phyloP scores from a whole-genome alignment of 2,329 filamentous ascomycete genomes.

The Trichoderma sp. region DNA sequence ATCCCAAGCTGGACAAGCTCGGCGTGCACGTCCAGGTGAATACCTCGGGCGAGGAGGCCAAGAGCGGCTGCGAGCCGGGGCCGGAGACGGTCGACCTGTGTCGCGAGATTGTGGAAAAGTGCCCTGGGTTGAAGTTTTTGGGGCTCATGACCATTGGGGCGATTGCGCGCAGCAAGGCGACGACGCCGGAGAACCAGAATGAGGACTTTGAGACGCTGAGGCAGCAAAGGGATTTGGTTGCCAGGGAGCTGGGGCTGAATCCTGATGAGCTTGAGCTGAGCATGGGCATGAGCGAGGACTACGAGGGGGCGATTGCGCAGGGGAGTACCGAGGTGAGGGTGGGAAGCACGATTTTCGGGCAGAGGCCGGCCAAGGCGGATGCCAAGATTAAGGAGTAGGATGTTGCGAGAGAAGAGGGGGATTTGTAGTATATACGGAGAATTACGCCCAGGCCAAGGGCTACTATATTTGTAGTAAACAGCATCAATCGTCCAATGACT shows the following conservation, averaged over 20 bases:
- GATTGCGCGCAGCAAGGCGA: slow-evolving; percentile 79
- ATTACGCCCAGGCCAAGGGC: not conserved
- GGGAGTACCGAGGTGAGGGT: slow-evolving; percentile 90
- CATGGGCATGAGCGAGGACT: slow-evolving; percentile 99
- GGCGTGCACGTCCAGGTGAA: slow-evolving; percentile 92
- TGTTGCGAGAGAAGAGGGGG: not conserved
- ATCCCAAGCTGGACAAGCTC: slow-evolving; percentile 52
- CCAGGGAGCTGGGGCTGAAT: slow-evolving; percentile 50
- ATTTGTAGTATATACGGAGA: not conserved
- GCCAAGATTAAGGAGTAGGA: slow-evolving; percentile 64
- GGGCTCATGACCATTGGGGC: slow-evolving; percentile 98
- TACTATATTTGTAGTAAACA: not conserved
- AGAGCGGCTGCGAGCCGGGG: slow-evolving; percentile 77
- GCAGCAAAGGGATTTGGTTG: slow-evolving; percentile 71
- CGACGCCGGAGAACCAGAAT: slow-evolving; percentile 77
- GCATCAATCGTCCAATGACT: not conserved
- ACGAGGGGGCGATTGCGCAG: slow-evolving; percentile 79
- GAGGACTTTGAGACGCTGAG: slow-evolving; percentile 78
- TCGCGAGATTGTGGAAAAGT: slow-evolving; percentile 67
- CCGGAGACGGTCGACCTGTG: slow-evolving; percentile 66
- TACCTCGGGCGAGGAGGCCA: slow-evolving; percentile 83
- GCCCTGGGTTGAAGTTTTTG: slow-evolving; percentile 71
- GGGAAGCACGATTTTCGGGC: slow-evolving; percentile 91
- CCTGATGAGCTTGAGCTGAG: slow-evolving; percentile 76
- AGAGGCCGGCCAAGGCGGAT: slow-evolving; percentile 76